These are phyloP conservation scores for Collybiopsis luxurians DNA, from an alignment of 768 basidiomycete species.

Conservation along the genomic window DNA sequence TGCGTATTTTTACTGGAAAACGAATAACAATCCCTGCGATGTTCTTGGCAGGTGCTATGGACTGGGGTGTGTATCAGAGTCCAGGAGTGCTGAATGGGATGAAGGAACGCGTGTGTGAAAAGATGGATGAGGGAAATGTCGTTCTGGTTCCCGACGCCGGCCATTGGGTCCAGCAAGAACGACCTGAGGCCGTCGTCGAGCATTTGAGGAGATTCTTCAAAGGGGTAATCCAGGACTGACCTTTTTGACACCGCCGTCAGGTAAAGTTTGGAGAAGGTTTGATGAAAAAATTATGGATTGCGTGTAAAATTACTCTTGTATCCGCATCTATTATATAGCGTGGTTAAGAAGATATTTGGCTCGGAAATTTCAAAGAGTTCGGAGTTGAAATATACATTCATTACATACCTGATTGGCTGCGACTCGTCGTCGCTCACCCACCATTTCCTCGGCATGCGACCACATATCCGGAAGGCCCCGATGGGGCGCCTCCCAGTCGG, in stretches of 20 bases:
- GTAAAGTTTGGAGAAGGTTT: background rate
- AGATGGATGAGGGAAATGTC: slow-evolving; percentile 42
- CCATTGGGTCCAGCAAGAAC: slow-evolving; percentile 65
- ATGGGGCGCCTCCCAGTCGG: slow-evolving; percentile 33
- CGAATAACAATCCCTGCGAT: slow-evolving; percentile 50
- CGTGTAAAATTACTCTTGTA: background rate
- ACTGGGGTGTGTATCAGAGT: slow-evolving; percentile 60
- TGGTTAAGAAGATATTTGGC: background rate
- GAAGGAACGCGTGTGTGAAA: slow-evolving; percentile 29
- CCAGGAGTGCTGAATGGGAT: slow-evolving; percentile 48
- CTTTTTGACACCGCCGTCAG: background rate
- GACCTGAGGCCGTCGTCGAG: slow-evolving; percentile 38
- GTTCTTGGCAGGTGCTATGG: slow-evolving; percentile 53
- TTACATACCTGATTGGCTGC: background rate
- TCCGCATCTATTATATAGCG: background rate
- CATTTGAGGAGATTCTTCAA: slow-evolving; percentile 40
- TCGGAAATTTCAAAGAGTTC: background rate
- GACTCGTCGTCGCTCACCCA: slow-evolving; percentile 7
- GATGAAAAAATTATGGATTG: background rate
- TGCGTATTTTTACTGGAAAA: slow-evolving; percentile 43
- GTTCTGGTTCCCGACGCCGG: slow-evolving; percentile 56
- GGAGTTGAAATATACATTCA: background rate
- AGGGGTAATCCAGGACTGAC: slow-evolving; percentile 12
- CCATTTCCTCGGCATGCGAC: slow-evolving; percentile 29
- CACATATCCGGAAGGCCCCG: slow-evolving; percentile 24